These are phyloP conservation scores for Tricharina praecox DNA, from an alignment of 495 filamentous ascomycete genomes.

Conservation along the genomic window DNA sequence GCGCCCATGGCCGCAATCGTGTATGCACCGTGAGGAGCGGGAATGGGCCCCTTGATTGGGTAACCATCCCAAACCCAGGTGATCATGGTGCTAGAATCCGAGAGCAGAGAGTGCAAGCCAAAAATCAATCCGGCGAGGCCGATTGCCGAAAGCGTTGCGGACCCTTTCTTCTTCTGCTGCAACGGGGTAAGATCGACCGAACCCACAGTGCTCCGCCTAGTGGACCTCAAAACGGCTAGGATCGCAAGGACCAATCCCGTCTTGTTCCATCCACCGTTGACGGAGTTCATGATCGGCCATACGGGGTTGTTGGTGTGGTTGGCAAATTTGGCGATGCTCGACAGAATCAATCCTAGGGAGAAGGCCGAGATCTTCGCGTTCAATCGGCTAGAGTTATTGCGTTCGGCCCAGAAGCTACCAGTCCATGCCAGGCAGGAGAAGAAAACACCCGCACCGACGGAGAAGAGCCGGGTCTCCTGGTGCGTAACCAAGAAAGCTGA, in stretches of 20 bases:
- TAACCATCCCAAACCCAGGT: constrained; percentile 98
- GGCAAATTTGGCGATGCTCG: constrained; percentile 79
- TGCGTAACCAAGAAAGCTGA: constrained; percentile 57
- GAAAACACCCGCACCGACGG: constrained; percentile 59
- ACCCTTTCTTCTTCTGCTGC: constrained; percentile 32
- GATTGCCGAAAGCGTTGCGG: constrained; percentile 51
- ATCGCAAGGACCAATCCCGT: constrained; percentile 59
- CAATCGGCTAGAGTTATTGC: constrained; percentile 52
- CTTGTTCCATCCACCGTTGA: constrained; percentile 88
- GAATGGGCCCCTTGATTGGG: constrained; percentile 74
- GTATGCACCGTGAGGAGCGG: constrained; percentile 70
- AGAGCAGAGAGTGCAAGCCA: constrained; percentile 79
- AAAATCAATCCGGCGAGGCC: constrained; percentile 77
- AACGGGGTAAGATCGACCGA: constrained; percentile 31
- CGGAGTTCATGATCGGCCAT: constrained; percentile 80
- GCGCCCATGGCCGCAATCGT: constrained; percentile 74
- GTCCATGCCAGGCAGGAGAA: constrained; percentile 69
- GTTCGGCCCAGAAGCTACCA: constrained; percentile 61
- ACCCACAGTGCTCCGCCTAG: constrained; percentile 39
- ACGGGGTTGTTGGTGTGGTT: constrained; percentile 94
- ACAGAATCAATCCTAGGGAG: constrained; percentile 65
- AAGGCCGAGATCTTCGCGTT: constrained; percentile 69
- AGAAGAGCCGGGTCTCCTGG: constrained; percentile 62
- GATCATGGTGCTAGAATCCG: constrained; percentile 98
- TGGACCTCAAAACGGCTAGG: constrained; percentile 54